Evolutionary conservation across 1,139 yeast species (phyloP).

Genomic region (Suhomyces bolitotheri): DNA sequence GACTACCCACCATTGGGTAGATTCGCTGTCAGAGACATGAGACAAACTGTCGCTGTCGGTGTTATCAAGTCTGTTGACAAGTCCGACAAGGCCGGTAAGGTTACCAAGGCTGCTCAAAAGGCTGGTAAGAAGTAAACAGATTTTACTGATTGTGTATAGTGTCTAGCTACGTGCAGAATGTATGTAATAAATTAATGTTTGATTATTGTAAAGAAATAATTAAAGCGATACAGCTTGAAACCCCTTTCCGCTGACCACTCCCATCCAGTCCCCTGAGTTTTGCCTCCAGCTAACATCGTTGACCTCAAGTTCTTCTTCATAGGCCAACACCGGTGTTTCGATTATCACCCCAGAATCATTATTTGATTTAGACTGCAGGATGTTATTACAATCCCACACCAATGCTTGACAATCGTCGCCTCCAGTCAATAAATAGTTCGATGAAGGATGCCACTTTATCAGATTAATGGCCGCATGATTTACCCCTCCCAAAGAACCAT

Average conservation of each 20-base stretch:
- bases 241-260: constrained; percentile 75
- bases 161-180: constrained; percentile 8
- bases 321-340: constrained; percentile 53
- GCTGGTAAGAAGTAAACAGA: constrained; percentile 89
- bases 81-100: constrained; percentile 95
- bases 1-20: constrained; percentile 99
- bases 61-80: constrained; percentile 98
- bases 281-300: constrained; percentile 78
- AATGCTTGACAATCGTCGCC: constrained; percentile 91
- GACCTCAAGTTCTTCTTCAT: constrained; percentile 64
- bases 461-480: constrained; percentile 63
- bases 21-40: constrained; percentile 99
- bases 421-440: constrained; percentile 68
- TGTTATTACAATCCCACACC: constrained; percentile 69
- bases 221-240: constrained; percentile 64
- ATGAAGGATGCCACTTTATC: constrained; percentile 81
- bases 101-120: constrained; percentile 99
- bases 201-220: constrained; percentile 1
- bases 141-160: constrained; percentile 4
- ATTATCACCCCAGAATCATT: constrained; percentile 22
- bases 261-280: constrained; percentile 72
- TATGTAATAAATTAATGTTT: constrained; percentile 11
- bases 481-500: constrained; percentile 58
- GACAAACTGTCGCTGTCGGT: constrained; percentile 99
- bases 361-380: constrained; percentile 13